A percentile compares a stretch with the other conserved stretches of the same genome.
phyloP scores from a whole-genome alignment of 1,139 yeast species.

The Saccharomyces hybrid region DNA sequence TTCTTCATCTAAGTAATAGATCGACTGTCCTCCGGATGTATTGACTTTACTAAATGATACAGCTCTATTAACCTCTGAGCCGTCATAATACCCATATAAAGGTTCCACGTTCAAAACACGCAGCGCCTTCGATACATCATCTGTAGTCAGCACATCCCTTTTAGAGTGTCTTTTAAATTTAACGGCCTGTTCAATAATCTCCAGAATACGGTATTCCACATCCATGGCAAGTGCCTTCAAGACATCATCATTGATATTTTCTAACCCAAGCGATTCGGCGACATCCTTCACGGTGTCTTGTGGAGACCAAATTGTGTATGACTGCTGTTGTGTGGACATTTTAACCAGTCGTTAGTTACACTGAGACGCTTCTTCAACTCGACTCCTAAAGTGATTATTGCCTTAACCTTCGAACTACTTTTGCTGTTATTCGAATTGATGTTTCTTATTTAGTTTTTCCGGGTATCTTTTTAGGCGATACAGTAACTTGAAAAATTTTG shows the following conservation, averaged over 20 bases:
- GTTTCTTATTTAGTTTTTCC: background rate
- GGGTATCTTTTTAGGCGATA: background rate
- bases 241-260: slow-evolving; percentile 79
- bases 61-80: slow-evolving; percentile 25
- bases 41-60: slow-evolving; percentile 35
- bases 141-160: slow-evolving; percentile 70
- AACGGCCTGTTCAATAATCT: slow-evolving; percentile 87
- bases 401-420: background rate
- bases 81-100: slow-evolving; percentile 56
- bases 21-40: slow-evolving; percentile 48
- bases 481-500: background rate
- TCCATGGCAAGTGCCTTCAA: slow-evolving; percentile 97
- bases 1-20: slow-evolving; percentile 82
- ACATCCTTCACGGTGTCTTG: slow-evolving; percentile 95
- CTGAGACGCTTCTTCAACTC: background rate
- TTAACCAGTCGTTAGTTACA: background rate
- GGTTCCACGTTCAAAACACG: slow-evolving; percentile 86
- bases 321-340: slow-evolving; percentile 33
- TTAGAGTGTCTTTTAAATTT: slow-evolving; percentile 95
- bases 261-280: slow-evolving; percentile 82
- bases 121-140: slow-evolving; percentile 75
- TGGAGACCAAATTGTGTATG: slow-evolving; percentile 96
- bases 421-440: background rate
- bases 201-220: slow-evolving; percentile 93
- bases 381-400: background rate